Evolutionary conservation across 345 rosid species (phyloP), one percentile per base, ranked within the genome.

Genomic region (Gossypium anomalum): DNA sequence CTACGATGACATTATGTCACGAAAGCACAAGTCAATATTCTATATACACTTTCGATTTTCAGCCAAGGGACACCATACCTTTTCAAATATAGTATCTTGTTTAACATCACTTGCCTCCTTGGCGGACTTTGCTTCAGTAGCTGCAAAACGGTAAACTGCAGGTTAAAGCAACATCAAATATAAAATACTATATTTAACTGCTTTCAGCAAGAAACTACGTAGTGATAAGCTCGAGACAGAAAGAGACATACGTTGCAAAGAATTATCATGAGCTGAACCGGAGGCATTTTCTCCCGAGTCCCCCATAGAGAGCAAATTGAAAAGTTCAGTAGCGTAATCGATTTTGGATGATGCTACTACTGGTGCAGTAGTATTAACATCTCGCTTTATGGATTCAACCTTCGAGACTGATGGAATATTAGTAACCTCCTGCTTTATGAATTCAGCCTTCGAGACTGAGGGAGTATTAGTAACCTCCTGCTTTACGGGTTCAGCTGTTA

Each of bases 311-410:
- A 90, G 87, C 85, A 90, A 57, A 62, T 85, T 84, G 78, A 88
- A 87, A 74, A 88, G 92, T 59, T 88, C 88, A 12, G 90, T 87
- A 14, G 88, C 89, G 77, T 90, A 88, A 75, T 87, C 92, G 61
- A 88, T 83, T 81, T 87, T 88, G 51, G 77, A 63, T 51, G 82
- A 86, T 43, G 71, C 41, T 5, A 34, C 9, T 14, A 45, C 74
- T 20, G 57, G 73, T 69, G 83, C 60, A 60, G 75, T n/a, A 43
- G 67, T 49, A 65, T 19, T 74, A 27, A 70, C 75, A 27, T 77
- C 84, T 77, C 71, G 72, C 61, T 78, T 83, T 15, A 41, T 62
- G 27, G 73, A 34, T 34, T 34, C 76, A 63, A 72, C 77, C 64
- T 70, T 65, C 11, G 78, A 19, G 41, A 48, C 71, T 22, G 59